A percentile compares a stretch with the other conserved stretches of the same genome.
These are phyloP conservation scores for Trichophyton schoenleinii DNA, from an alignment of 2,329 filamentous ascomycete species.

Conservation along the genomic window DNA sequence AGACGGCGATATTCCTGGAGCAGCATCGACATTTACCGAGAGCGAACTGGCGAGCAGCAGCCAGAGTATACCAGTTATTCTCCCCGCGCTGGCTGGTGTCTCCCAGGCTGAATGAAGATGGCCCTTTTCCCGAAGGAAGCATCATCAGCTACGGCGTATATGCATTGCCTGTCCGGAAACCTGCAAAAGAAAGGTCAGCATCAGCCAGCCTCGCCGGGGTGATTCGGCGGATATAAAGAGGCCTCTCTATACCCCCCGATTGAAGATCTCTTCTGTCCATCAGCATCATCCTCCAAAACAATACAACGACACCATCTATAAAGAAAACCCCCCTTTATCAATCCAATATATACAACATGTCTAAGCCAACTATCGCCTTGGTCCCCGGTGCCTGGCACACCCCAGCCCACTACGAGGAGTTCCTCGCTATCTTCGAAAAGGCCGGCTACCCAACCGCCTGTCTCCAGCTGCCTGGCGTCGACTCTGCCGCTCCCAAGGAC, in stretches of 20 bases:
- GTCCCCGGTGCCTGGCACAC: slow-evolving; percentile 29
- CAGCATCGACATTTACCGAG: not conserved
- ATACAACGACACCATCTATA: not conserved
- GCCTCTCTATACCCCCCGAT: not conserved
- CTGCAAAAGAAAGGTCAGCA: not conserved
- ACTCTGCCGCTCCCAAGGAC: slow-evolving; percentile 4
- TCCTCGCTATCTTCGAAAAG: slow-evolving; percentile 20
- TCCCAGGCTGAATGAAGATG: not conserved
- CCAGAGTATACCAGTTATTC: not conserved
- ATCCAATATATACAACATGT: not conserved
- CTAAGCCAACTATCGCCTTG: slow-evolving; percentile 26
- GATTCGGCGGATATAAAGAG: not conserved
- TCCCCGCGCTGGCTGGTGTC: not conserved
- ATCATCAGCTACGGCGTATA: not conserved
- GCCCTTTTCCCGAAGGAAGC: not conserved
- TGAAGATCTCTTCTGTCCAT: not conserved
- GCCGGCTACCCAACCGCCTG: slow-evolving; percentile 19
- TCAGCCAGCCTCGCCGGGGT: not conserved
- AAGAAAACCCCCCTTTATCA: not conserved
- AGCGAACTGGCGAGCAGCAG: not conserved
- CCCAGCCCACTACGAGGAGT: slow-evolving; percentile 18
- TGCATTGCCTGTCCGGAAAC: not conserved
- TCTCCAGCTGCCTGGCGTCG: slow-evolving; percentile 11
- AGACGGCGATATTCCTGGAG: not conserved
- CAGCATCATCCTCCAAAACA: not conserved